Conservation (phyloP, 2,329 filamentous ascomycete species). For the Stagonosporopsis vannaccii region DNA sequence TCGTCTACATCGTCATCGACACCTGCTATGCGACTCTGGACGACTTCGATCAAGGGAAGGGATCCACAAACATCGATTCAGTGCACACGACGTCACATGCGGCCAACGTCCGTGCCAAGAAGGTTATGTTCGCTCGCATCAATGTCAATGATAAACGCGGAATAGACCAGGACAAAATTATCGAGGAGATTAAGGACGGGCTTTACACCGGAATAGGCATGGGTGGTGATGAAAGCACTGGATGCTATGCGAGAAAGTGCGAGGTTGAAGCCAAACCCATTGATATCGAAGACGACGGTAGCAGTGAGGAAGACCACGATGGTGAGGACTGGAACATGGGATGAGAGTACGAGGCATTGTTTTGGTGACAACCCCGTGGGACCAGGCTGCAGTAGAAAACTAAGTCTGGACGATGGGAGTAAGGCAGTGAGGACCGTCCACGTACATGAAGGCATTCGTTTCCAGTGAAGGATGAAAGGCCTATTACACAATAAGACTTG, state of each 20-base stretch:
- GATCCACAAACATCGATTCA: constrained; percentile 27
- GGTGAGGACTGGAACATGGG: constrained; percentile 17
- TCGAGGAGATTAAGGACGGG: constrained; percentile 31
- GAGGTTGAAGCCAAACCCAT: constrained; percentile 33
- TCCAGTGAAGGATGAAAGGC: no score
- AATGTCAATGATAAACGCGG: constrained; percentile 20
- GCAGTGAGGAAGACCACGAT: constrained; percentile 23
- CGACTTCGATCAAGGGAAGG: constrained; percentile 28
- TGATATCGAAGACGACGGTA: constrained; percentile 34
- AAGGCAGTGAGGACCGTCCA: not conserved
- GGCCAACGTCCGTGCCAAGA: constrained; percentile 34
- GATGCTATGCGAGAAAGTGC: constrained; percentile 34
- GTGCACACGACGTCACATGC: constrained; percentile 27
- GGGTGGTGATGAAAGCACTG: constrained; percentile 21
- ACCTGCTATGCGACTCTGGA: constrained; percentile 26
- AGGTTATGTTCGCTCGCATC: constrained; percentile 27
- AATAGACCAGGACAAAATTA: constrained; percentile 34
- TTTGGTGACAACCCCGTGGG: not conserved
- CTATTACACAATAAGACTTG: no score
- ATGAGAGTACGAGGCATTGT: not conserved
- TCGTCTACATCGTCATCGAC: constrained; percentile 34
- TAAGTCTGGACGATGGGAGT: not conserved
- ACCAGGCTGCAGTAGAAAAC: not conserved
- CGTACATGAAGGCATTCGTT: no score
- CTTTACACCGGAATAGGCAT: constrained; percentile 34